Evolutionary conservation across 495 filamentous ascomycete species (phyloP).

Genomic region (Amphirosellinia nigrospora): DNA sequence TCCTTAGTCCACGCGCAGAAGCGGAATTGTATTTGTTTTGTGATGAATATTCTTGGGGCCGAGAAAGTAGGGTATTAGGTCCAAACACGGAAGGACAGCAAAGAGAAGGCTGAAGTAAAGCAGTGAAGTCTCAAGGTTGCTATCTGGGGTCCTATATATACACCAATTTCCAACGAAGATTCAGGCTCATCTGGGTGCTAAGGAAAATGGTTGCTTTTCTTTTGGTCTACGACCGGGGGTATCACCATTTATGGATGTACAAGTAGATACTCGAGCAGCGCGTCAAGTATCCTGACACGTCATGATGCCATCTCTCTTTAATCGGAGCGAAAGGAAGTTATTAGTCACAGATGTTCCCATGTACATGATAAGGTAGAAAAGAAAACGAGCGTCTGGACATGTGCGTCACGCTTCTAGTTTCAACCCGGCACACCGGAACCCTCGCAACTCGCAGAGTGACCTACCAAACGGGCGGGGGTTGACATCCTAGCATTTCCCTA

Average conservation of each 20-base stretch:
- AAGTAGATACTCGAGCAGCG: background rate
- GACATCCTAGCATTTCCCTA: background rate
- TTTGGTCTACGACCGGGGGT: background rate
- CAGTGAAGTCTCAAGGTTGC: background rate
- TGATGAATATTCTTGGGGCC: background rate
- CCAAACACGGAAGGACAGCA: background rate
- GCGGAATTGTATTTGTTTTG: background rate
- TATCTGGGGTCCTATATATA: slow-evolving; percentile 3
- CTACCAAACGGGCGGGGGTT: background rate
- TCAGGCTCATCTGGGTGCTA: background rate
- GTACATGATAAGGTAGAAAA: background rate
- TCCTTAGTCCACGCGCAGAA: background rate
- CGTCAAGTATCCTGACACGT: background rate
- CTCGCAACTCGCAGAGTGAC: background rate
- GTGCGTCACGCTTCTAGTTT: background rate
- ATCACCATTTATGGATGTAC: background rate
- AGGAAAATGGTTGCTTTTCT: background rate
- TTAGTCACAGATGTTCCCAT: background rate
- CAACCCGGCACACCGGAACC: slow-evolving; percentile 16
- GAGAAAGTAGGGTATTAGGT: background rate
- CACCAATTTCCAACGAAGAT: background rate
- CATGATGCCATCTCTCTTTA: background rate
- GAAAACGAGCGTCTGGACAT: background rate
- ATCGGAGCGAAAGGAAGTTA: background rate
- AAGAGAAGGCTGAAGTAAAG: background rate